Evolutionary conservation across 2,329 filamentous ascomycete genomes (phyloP).

Genomic region (Helicocarpus griseus): DNA sequence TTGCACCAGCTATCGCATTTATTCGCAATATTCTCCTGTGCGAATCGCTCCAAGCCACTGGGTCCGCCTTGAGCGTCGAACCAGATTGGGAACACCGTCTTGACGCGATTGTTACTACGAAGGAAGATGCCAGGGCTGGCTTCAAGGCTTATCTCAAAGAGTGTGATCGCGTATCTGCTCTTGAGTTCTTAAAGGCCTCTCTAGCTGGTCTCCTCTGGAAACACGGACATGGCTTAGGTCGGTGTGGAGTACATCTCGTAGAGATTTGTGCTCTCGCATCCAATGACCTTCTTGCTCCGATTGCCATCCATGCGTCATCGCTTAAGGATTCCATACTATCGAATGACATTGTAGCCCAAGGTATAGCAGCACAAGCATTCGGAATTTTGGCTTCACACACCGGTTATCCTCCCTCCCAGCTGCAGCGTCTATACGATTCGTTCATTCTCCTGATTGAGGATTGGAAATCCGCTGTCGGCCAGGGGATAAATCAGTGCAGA

Average conservation of each 20-base stretch:
- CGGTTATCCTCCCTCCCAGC: slow-evolving; percentile 20
- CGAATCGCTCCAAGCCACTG: slow-evolving; percentile 42
- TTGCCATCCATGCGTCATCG: slow-evolving; percentile 40
- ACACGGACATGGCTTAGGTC: slow-evolving; percentile 30
- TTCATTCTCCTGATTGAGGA: slow-evolving; percentile 39
- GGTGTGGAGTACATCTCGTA: slow-evolving; percentile 42
- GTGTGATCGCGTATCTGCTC: slow-evolving; percentile 27
- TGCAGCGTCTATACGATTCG: slow-evolving; percentile 29
- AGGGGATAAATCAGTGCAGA: slow-evolving; percentile 49
- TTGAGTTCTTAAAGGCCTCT: slow-evolving; percentile 34
- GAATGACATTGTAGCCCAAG: slow-evolving; percentile 60
- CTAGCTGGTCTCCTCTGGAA: slow-evolving; percentile 36
- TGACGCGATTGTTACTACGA: slow-evolving; percentile 60
- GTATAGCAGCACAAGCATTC: slow-evolving; percentile 48
- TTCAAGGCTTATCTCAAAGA: slow-evolving; percentile 31
- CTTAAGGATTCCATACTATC: slow-evolving; percentile 56
- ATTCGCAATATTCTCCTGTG: slow-evolving; percentile 53
- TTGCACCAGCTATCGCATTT: slow-evolving; percentile 61
- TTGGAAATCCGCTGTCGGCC: slow-evolving; percentile 53
- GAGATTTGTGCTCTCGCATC: slow-evolving; percentile 48
- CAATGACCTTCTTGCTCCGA: slow-evolving; percentile 40
- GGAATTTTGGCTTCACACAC: slow-evolving; percentile 67
- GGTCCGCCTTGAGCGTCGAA: slow-evolving; percentile 48
- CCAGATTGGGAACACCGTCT: slow-evolving; percentile 78
- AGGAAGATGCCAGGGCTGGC: slow-evolving; percentile 53